Evolutionary conservation across 257 asterid species (phyloP), one percentile per base, ranked within the genome.

Genomic region (Ligustrum vulgare): DNA sequence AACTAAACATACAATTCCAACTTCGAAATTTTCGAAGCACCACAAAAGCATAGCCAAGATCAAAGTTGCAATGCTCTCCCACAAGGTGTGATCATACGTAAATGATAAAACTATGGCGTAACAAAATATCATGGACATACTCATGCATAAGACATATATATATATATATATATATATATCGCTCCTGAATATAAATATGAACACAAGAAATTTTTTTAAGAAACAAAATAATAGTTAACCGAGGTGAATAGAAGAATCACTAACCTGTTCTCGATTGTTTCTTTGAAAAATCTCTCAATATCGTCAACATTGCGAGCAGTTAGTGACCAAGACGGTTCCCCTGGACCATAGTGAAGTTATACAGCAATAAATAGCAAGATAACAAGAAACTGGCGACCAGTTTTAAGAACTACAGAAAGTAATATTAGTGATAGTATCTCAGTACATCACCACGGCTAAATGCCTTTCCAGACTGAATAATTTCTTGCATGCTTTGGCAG

Each of bases 251-350:
- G 8, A 25, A 72, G 68, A 51, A 20, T 41, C 23, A 75, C 85
- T 75, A 62, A 87, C 99, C 99, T 92, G 86, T 94, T 94, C 78
- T 94, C 98, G 16, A 88, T 83, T 63, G 92, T 89, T 79, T 88
- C 93, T 82, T 89, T 92, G 84, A 94, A 91, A 83, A 88, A 94
- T 72, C 82, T 92, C 77, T 91, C 97, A 69, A 92, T 85, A 7
- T 88, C 91, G 41, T 91, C 97, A 78, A 87, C 86, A 77, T 81
- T 87, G 72, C 77, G 94, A 87, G 82, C 93, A 78, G 89, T 76
- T 75, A 87, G 79, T 25, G 99, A 94, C 92, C 98, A 88, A 75
- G 94, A 81, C 31, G 93, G 92, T 78, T 88, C 98, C 75, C 96
- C 97, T 92, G 82, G 58, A 69, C 73, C 67, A 70, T 56, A 72